Percentiles rank a stretch among this genome's conserved stretches.
Evolutionary conservation across 768 basidiomycete species (phyloP).

Genomic region (Lyophyllum atratum): DNA sequence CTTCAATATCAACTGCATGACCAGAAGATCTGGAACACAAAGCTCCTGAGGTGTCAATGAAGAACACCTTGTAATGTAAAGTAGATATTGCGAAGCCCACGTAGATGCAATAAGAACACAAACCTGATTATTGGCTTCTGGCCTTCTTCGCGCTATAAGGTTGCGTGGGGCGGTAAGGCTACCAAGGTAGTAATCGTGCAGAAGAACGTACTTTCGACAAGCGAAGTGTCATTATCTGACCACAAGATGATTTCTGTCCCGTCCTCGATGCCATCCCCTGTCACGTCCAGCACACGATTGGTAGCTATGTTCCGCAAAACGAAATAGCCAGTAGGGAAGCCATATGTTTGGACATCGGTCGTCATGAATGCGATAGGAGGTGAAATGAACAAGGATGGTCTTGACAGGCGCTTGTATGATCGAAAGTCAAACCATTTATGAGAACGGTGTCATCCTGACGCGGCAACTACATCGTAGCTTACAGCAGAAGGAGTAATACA

Average conservation of each 20-base stretch:
- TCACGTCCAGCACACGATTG: conserved; percentile 60
- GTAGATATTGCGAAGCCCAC: neutral
- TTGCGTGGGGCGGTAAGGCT: neutral
- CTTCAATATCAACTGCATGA: conserved; percentile 81
- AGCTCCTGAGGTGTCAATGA: conserved; percentile 75
- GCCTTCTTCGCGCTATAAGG: conserved; percentile 60
- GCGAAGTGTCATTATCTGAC: conserved; percentile 72
- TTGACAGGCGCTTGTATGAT: neutral
- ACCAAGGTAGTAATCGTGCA: neutral
- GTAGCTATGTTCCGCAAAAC: conserved; percentile 56
- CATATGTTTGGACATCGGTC: conserved; percentile 33
- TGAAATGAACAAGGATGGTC: neutral
- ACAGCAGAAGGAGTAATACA: neutral
- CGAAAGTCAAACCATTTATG: neutral
- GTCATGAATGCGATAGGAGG: conserved; percentile 20
- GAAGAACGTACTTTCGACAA: conserved; percentile 71
- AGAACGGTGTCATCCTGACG: too few relatives aligned
- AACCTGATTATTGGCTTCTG: conserved; percentile 76
- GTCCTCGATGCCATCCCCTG: conserved; percentile 54
- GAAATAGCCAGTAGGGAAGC: conserved; percentile 64
- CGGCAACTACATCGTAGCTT: too few relatives aligned
- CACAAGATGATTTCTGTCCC: conserved; percentile 65
- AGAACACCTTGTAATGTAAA: conserved; percentile 63
- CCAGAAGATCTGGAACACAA: conserved; percentile 79
- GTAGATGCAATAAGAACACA: conserved; percentile 10